Evolutionary conservation across 2,329 filamentous ascomycete species (phyloP).

Genomic region (Aureobasidium sp.): DNA sequence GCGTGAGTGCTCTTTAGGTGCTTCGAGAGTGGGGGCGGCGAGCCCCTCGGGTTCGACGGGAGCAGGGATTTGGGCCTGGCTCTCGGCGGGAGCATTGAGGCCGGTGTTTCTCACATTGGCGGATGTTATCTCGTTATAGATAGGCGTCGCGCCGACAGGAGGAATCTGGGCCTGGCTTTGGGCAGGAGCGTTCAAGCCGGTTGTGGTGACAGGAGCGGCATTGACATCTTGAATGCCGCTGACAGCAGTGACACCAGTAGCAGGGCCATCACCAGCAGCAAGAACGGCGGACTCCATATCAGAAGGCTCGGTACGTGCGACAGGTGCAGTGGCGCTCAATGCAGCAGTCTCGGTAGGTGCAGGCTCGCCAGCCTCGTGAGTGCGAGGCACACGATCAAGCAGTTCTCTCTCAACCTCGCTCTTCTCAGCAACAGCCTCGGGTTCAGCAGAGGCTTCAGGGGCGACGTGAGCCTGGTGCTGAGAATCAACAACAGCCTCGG

Average conservation of each 20-base stretch:
- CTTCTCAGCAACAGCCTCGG: conserved; percentile 62
- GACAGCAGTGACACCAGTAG: conserved; percentile 12
- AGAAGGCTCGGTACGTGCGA: conserved; percentile 11
- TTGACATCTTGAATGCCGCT: conserved; percentile 4
- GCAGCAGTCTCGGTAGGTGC: conserved; percentile 34
- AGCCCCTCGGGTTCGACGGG: conserved; percentile 11
- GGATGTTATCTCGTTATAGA: conserved; percentile 19
- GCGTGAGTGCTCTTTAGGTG: conserved; percentile 27
- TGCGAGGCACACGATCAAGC: conserved; percentile 47
- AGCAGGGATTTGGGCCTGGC: conserved; percentile 19
- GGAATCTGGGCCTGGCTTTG: too few relatives aligned
- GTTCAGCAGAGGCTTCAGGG: conserved; percentile 57
- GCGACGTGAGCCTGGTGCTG: conserved; percentile 56
- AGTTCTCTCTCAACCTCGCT: conserved; percentile 62
- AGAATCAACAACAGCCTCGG: conserved; percentile 61
- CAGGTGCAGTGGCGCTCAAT: conserved; percentile 28
- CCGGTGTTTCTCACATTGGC: conserved; percentile 19
- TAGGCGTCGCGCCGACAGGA: not conserved
- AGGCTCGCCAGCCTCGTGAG: conserved; percentile 36
- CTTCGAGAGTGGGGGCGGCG: conserved; percentile 17
- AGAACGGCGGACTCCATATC: not conserved
- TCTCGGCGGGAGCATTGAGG: conserved; percentile 31
- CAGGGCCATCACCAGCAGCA: conserved; percentile 1
- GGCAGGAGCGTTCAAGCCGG: too few relatives aligned
- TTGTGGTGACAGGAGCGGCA: not conserved